Evolutionary conservation across 2,329 filamentous ascomycete genomes (phyloP).

Genomic region (Alternaria longipes): DNA sequence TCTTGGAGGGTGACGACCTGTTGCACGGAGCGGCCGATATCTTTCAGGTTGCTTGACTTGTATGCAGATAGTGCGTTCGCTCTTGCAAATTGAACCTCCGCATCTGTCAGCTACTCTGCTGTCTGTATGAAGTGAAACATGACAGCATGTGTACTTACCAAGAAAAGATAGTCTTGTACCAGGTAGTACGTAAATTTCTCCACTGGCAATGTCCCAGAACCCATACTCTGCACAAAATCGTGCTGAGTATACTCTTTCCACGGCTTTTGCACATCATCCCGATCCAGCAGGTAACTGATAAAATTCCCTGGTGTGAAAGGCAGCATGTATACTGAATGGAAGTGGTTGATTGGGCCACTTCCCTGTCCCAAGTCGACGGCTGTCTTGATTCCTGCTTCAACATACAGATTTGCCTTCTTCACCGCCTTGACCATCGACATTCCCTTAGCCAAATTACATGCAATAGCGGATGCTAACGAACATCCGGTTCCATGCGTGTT

Average conservation of each 20-base stretch:
- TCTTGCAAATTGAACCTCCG: conserved; percentile 82
- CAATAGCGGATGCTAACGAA: conserved; percentile 85
- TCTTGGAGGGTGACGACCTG: conserved; percentile 80
- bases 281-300: conserved; percentile 80
- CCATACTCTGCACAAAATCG: conserved; percentile 80
- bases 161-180: conserved; percentile 89
- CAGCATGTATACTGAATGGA: conserved; percentile 73
- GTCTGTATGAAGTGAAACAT: background rate
- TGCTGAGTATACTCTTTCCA: conserved; percentile 85
- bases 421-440: conserved; percentile 67
- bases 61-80: conserved; percentile 87
- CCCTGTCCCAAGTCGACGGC: conserved; percentile 71
- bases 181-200: conserved; percentile 88
- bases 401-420: conserved; percentile 73
- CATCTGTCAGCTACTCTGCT: conserved; percentile 16
- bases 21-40: conserved; percentile 73
- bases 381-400: conserved; percentile 74
- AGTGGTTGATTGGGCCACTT: conserved; percentile 79
- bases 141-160: conserved; percentile 62
- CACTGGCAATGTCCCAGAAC: conserved; percentile 75
- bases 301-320: conserved; percentile 81
- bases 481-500: conserved; percentile 97
- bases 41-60: conserved; percentile 77
- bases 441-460: conserved; percentile 73
- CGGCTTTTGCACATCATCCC: conserved; percentile 74